Evolutionary conservation across 768 basidiomycete species (phyloP), one percentile per base, ranked within the genome.

Genomic region (Porpolomopsis calyptriformis): DNA sequence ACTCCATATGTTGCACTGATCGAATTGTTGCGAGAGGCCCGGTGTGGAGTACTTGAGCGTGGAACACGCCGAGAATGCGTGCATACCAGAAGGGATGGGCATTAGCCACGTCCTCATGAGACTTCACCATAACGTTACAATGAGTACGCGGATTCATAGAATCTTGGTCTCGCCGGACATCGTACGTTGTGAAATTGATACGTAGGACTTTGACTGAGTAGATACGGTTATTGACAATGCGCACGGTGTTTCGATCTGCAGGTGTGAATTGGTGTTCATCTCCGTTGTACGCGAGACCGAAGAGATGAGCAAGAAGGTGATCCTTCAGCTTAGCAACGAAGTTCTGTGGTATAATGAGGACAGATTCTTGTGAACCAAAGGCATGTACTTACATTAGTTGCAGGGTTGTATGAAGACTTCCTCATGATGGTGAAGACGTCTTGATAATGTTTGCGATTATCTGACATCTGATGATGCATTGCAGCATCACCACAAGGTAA

Each of bases 151-250:
- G 57, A 26, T 67, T 66, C 25, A 72, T 49, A 0, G 55, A 46
- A 39, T 73, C 70, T 49, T 72, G 68, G 3, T 52, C 48, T 1
- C 57, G 53, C 0, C 59, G 60, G 1, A 68, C 47, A 52, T 73
- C 64, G 46, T 72, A 72, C 0, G 64, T 67, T 0, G 65, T 70
- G 46, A 67, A 70, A 52, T 70, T 69, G 35, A 72, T 35, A 0
- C 57, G 58, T 1, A 71, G 11, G 1, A 52, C 44, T 35, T 63
- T 64, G 53, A 66, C 63, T 8, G 6, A 29, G 31, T 55, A 69
- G 20, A 64, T 51, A 27, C 25, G 50, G 50, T 61, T 23, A 49
- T 61, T 60, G 3, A 36, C 22, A 36, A 63, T 43, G 16, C 24
- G 8, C 2, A 60, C 51, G 0, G 34, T 42, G 1, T 53, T 50